Conservation (phyloP, 2,329 filamentous ascomycete genomes). For the Lecanosticta acicola region DNA sequence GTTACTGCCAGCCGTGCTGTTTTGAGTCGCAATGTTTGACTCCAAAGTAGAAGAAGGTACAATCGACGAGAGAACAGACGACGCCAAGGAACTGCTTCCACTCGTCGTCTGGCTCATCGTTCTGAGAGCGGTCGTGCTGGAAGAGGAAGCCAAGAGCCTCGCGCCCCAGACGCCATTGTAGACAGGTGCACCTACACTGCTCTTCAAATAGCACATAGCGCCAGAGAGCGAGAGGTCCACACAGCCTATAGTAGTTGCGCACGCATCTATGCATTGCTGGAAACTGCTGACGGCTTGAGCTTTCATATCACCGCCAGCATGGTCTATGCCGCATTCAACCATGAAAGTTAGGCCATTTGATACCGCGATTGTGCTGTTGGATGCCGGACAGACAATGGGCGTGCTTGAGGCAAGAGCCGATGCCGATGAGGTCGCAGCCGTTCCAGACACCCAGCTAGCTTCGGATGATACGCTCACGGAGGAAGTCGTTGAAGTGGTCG, state of each 20-base stretch:
- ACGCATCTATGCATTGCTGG: conserved; percentile 22
- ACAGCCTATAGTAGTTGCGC: conserved; percentile 18
- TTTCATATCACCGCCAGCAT: conserved; percentile 26
- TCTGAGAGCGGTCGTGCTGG: conserved; percentile 7
- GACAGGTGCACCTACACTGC: conserved; percentile 18
- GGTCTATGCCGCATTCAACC: conserved; percentile 29
- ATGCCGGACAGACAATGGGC: conserved; percentile 17
- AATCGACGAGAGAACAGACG: too few relatives aligned
- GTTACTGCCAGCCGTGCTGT: too few relatives aligned
- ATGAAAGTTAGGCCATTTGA: conserved; percentile 18
- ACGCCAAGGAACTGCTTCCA: too few relatives aligned
- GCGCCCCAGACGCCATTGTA: conserved; percentile 26
- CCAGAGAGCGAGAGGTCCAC: conserved; percentile 22
- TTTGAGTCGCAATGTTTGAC: too few relatives aligned
- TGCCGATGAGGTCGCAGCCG: conserved; percentile 7
- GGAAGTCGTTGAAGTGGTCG: background rate
- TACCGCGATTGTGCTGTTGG: conserved; percentile 20
- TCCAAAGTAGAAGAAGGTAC: too few relatives aligned
- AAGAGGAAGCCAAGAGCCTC: conserved; percentile 19
- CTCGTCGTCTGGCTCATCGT: background rate
- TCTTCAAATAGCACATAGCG: conserved; percentile 32
- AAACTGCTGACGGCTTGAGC: conserved; percentile 16
- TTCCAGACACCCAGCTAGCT: background rate
- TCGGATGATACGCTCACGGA: too few relatives aligned
- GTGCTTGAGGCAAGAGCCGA: conserved; percentile 6